Conservation (phyloP, 495 filamentous ascomycete species). For the Hypoxylon fragiforme region DNA sequence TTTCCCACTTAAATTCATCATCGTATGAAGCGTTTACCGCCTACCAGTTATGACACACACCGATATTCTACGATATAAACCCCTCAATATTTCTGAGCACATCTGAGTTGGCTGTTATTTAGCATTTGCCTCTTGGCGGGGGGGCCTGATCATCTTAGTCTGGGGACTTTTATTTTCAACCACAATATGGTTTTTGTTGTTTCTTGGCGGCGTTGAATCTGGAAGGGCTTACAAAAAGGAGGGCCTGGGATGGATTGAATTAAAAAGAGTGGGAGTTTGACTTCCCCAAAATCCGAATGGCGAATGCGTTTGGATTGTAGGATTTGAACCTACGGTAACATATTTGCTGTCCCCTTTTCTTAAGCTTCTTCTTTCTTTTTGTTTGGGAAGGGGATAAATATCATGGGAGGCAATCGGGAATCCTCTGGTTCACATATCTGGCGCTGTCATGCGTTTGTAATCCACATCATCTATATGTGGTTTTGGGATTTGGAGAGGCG, state of each 20-base stretch:
- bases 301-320: conserved; percentile 15
- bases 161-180: no score
- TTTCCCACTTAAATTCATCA: no score
- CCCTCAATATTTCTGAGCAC: background rate
- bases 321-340: conserved; percentile 3
- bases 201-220: background rate
- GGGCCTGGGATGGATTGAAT: conserved; percentile 1
- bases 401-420: background rate
- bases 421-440: conserved; percentile 5
- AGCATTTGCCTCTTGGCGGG: no score
- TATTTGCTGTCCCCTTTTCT: no score
- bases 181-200: conserved; percentile 2
- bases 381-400: background rate
- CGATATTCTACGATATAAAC: background rate
- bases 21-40: no score
- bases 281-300: background rate
- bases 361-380: background rate
- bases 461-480: conserved; percentile 2
- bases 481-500: no score
- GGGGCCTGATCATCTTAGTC: no score
- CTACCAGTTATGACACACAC: background rate
- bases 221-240: conserved; percentile 5
- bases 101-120: no score
- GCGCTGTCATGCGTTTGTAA: conserved; percentile 11
- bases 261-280: conserved; percentile 11